These are phyloP conservation scores for Psilocybe tampanensis DNA, from an alignment of 768 basidiomycete genomes.

Conservation along the genomic window DNA sequence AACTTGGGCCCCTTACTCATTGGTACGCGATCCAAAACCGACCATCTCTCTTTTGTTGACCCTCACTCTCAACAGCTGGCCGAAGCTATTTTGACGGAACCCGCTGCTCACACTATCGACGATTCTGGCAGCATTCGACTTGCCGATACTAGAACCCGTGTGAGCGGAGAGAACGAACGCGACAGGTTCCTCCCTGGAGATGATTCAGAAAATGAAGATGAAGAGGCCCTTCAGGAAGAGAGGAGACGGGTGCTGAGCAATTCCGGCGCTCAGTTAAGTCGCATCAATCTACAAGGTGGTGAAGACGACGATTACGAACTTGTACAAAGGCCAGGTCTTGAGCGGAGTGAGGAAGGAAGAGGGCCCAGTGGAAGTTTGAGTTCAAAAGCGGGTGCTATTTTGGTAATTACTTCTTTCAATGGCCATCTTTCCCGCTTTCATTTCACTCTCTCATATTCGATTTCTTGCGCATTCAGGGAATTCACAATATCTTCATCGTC, in stretches of 20 bases:
- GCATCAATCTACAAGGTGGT: conserved; percentile 37
- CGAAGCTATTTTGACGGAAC: conserved; percentile 80
- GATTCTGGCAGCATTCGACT: conserved; percentile 44
- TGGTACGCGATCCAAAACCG: conserved; percentile 50
- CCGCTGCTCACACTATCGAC: conserved; percentile 32
- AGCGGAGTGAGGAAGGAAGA: background rate
- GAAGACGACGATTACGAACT: conserved; percentile 29
- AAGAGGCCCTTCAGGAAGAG: conserved; percentile 19
- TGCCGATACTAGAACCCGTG: conserved; percentile 42
- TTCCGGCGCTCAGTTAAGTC: conserved; percentile 49
- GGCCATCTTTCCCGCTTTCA: background rate
- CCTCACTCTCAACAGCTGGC: conserved; percentile 54
- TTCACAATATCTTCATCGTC: conserved; percentile 94
- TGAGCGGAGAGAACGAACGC: conserved; percentile 29
- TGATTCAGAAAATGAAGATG: conserved; percentile 28
- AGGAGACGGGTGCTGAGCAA: conserved; percentile 40
- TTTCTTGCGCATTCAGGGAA: conserved; percentile 56
- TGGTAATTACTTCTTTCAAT: conserved; percentile 67
- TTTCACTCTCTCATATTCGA: background rate
- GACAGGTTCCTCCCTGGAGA: conserved; percentile 30
- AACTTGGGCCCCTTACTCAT: conserved; percentile 91
- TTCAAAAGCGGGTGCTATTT: conserved; percentile 85
- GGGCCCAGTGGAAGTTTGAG: conserved; percentile 43
- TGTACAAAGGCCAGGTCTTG: conserved; percentile 15
- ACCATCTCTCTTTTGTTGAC: background rate